Percentiles rank a stretch among this genome's conserved stretches.
Evolutionary conservation across 345 rosid species (phyloP).

Genomic region (Moricandia arvensis): DNA sequence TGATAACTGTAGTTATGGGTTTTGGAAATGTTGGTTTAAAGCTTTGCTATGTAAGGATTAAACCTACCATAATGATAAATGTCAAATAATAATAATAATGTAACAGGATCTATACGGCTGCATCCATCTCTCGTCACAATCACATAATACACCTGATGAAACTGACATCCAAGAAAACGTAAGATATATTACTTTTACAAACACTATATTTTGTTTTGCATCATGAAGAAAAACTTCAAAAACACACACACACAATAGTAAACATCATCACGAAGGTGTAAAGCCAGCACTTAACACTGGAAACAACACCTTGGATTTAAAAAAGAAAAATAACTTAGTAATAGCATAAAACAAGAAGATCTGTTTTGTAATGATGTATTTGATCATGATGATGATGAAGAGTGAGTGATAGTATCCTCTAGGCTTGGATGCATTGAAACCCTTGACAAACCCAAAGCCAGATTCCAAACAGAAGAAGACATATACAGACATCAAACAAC

Average conservation of each 20-base stretch:
- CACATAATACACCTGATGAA: not conserved
- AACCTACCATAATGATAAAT: too few relatives aligned
- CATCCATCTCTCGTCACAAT: not conserved
- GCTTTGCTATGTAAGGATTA: not conserved
- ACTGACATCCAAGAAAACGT: not conserved
- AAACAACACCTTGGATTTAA: constrained; percentile 22
- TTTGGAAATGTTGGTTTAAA: not conserved
- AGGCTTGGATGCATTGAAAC: constrained; percentile 68
- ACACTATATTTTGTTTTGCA: not conserved
- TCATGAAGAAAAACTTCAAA: not conserved
- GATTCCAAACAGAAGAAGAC: constrained; percentile 60
- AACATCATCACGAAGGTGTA: constrained; percentile 27
- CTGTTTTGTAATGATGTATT: not conserved
- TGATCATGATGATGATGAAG: not conserved
- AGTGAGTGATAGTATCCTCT: not conserved
- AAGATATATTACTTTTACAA: not conserved
- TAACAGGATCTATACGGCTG: too few relatives aligned
- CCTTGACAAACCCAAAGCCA: constrained; percentile 93
- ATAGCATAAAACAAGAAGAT: not conserved
- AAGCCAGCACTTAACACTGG: constrained; percentile 6
- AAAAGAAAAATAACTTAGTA: not conserved
- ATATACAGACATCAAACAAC: constrained; percentile 62
- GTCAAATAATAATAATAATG: not conserved
- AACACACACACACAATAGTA: not conserved
- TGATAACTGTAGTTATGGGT: not conserved